phyloP scores from a whole-genome alignment of 257 asterid species.

The Nicotiana attenuata region DNA sequence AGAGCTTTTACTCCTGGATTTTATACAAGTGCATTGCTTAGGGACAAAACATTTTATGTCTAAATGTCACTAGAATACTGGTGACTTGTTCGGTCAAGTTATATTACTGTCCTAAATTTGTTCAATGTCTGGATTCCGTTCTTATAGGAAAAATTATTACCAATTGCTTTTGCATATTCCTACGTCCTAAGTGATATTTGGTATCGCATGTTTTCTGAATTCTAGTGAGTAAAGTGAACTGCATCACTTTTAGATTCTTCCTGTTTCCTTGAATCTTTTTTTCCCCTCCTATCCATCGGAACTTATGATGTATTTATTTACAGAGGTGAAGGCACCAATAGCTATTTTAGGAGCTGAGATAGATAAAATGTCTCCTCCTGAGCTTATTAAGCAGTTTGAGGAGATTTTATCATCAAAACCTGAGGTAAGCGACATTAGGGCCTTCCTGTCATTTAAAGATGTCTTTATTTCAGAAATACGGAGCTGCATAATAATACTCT shows the following conservation, averaged over 20 bases:
- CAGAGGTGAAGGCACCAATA: conserved; percentile 52
- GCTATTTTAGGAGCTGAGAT: conserved; percentile 60
- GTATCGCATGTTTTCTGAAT: neutral
- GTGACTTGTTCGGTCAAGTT: neutral
- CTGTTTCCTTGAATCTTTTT: neutral
- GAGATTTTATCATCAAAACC: conserved; percentile 41
- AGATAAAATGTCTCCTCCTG: conserved; percentile 43
- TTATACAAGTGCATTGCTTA: neutral
- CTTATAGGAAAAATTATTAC: neutral
- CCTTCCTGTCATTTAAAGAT: neutral
- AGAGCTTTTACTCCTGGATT: neutral
- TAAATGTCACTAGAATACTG: neutral
- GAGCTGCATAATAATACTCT: neutral
- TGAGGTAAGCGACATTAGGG: conserved; percentile 31
- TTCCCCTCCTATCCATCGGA: neutral
- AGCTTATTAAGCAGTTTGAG: conserved; percentile 44
- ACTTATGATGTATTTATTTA: neutral
- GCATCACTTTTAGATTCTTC: neutral
- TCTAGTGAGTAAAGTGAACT: neutral
- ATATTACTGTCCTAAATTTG: neutral
- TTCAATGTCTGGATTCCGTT: neutral
- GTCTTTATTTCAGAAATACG: neutral
- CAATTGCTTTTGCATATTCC: neutral
- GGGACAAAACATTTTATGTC: neutral
- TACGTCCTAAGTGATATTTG: neutral